Evolutionary conservation across 179 eudicot species (phyloP).

Genomic region (Beta macrorhiza): DNA sequence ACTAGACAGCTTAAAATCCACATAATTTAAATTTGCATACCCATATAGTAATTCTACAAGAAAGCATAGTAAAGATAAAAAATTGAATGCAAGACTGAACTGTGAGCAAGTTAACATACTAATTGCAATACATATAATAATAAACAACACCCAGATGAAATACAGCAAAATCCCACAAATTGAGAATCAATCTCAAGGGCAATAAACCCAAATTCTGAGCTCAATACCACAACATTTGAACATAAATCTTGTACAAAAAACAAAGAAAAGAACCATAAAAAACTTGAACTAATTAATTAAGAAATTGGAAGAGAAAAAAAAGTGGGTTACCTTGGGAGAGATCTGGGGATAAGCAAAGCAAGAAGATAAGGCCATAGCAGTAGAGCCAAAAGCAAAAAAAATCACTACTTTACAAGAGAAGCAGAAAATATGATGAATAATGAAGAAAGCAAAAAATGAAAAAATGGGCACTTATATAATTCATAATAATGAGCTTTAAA

Average conservation of each 20-base stretch:
- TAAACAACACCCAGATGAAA: slow-evolving; percentile 11
- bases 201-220: neutral
- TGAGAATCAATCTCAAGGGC: neutral
- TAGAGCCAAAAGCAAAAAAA: slow-evolving; percentile 8
- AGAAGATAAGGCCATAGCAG: slow-evolving; percentile 52
- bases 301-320: neutral
- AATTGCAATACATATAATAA: neutral
- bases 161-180: neutral
- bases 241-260: neutral
- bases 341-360: slow-evolving; percentile 42
- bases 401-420: slow-evolving; percentile 14
- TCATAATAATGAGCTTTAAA: neutral
- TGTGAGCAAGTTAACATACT: too few relatives aligned
- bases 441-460: neutral
- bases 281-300: neutral
- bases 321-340: slow-evolving; percentile 45
- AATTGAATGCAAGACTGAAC: neutral
- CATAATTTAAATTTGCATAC: too few relatives aligned
- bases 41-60: neutral
- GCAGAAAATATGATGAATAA: slow-evolving; percentile 2
- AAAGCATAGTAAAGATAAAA: too few relatives aligned
- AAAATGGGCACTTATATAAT: slow-evolving; percentile 7
- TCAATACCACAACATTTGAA: neutral
- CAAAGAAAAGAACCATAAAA: neutral
- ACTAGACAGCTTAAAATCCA: too few relatives aligned